Evolutionary conservation across 1,284 basidiomycete species (phyloP).

Genomic region (Pholiota adiposa): DNA sequence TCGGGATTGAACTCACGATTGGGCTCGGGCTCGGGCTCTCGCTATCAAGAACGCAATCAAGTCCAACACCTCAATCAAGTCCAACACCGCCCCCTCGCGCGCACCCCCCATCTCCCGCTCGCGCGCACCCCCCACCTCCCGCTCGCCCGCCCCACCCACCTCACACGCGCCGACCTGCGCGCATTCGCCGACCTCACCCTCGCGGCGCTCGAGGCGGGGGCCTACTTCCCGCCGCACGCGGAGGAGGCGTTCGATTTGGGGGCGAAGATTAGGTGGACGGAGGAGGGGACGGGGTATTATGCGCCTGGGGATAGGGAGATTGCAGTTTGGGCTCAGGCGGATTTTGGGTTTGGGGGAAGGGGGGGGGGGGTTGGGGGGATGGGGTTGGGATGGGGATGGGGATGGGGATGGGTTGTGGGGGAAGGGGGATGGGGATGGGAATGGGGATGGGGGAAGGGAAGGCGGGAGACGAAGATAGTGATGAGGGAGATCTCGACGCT

Average conservation of each 20-base stretch:
- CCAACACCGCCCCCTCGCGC: no score
- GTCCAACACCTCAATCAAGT: no score
- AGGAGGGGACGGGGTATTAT: slow-evolving; percentile 20
- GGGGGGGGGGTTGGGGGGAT: no score
- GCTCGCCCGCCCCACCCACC: slow-evolving; percentile 12
- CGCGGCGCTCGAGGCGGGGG: slow-evolving; percentile 22
- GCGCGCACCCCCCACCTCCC: no score
- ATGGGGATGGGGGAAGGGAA: neutral
- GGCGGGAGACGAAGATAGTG: slow-evolving; percentile 18
- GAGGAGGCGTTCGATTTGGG: slow-evolving; percentile 19
- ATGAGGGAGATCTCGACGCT: slow-evolving; percentile 28
- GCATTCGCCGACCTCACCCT: slow-evolving; percentile 23
- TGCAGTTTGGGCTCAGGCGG: slow-evolving; percentile 12
- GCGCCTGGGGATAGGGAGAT: slow-evolving; percentile 20
- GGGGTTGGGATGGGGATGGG: no score
- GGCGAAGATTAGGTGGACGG: slow-evolving; percentile 18
- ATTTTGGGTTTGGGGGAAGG: neutral
- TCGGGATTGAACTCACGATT: slow-evolving; percentile 4
- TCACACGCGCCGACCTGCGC: slow-evolving; percentile 24
- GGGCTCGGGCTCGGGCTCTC: neutral
- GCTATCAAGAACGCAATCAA: slow-evolving; percentile 20
- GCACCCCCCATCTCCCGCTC: no score
- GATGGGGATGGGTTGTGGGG: no score
- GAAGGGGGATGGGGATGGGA: no score
- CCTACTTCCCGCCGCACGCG: slow-evolving; percentile 19